A percentile compares a stretch with the other conserved stretches of the same genome.
These are phyloP conservation scores for Lactarius deliciosus DNA, from an alignment of 768 basidiomycete genomes.

Conservation along the genomic window DNA sequence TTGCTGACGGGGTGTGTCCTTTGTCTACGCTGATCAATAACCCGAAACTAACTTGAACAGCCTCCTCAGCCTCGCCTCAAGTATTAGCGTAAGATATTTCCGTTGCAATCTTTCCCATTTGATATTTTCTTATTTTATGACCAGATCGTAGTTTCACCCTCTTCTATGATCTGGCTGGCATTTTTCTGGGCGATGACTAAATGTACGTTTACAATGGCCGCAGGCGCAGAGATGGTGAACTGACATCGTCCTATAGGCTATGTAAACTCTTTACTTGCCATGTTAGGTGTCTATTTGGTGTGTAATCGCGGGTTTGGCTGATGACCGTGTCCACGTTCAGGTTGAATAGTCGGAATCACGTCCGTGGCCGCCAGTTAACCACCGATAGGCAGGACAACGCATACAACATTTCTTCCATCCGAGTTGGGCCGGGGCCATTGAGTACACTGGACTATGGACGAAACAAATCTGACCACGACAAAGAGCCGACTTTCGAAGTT, in stretches of 20 bases:
- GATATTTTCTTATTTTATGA: background rate
- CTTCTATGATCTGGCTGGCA: slow-evolving; percentile 48
- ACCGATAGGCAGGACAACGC: background rate
- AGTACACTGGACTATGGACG: slow-evolving; percentile 26
- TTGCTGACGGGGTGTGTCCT: slow-evolving; percentile 32
- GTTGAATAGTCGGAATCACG: slow-evolving; percentile 13
- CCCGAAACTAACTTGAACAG: slow-evolving; percentile 16
- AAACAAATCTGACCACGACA: no score
- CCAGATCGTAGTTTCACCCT: slow-evolving; percentile 40
- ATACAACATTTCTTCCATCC: background rate
- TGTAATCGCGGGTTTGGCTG: background rate
- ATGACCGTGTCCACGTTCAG: slow-evolving; percentile 2
- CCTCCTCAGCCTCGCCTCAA: slow-evolving; percentile 26
- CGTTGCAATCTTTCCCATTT: background rate
- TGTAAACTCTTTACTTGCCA: slow-evolving; percentile 52
- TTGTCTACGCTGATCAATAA: background rate
- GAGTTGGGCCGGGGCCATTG: no score
- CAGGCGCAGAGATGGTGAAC: background rate
- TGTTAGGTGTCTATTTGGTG: slow-evolving; percentile 37
- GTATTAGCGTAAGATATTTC: slow-evolving; percentile 24
- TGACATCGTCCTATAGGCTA: slow-evolving; percentile 40
- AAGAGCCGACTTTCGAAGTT: no score
- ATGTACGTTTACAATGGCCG: slow-evolving; percentile 37
- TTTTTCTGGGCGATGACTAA: slow-evolving; percentile 54
- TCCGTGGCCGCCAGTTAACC: background rate